Evolutionary conservation across 1,284 basidiomycete genomes (phyloP), one percentile per base, ranked within the genome.

Genomic region (Cutaneotrichosporon arboriforme): DNA sequence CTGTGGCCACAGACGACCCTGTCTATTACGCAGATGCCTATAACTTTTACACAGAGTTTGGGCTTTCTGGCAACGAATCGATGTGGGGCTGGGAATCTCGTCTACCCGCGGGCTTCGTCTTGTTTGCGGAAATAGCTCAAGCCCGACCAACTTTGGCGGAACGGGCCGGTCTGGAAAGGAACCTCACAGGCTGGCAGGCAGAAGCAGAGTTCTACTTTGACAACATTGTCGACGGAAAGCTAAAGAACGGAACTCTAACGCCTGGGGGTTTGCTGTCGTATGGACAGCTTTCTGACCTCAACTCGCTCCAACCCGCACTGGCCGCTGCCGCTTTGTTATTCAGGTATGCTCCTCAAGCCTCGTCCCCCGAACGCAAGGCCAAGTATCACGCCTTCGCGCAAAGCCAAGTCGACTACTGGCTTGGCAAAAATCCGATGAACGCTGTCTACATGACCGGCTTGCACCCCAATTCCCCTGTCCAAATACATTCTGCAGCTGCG

Each of bases 31-130:
- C 79, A n/a, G 81, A 88, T 54, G 88, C 88, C 0, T 78, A 83
- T 63, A 66, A 74, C 3, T 82, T 81, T 64, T 91, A 85, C 68
- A 66, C 75, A 4, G 75, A 82, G 36, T 86, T 81, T 65, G 69
- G 77, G 14, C 78, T 90, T 0, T 73, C 76, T 4, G 77, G 77
- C 2, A 75, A 79, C 39, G 76, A 84, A 49, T 73, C 77, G 7
- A 84, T 86, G 4, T 87, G 92, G 76, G 91, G 93, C 67, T 96
- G 91, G 91, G 90, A 93, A 67, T 82, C 83, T 1, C 88, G 88
- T 69, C 81, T 81, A 0, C 85, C 89, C 4, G 88, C 84, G 1
- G 68, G 88, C 0, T 81, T 84, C 38, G 80, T 94, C 17, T 75
- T 93, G 12, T 87, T 87, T 49, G 68, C 72, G 1, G 77, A 80